phyloP scores from a whole-genome alignment of 202 grass and related monocot genomes.

The Alloteropsis angusta region DNA sequence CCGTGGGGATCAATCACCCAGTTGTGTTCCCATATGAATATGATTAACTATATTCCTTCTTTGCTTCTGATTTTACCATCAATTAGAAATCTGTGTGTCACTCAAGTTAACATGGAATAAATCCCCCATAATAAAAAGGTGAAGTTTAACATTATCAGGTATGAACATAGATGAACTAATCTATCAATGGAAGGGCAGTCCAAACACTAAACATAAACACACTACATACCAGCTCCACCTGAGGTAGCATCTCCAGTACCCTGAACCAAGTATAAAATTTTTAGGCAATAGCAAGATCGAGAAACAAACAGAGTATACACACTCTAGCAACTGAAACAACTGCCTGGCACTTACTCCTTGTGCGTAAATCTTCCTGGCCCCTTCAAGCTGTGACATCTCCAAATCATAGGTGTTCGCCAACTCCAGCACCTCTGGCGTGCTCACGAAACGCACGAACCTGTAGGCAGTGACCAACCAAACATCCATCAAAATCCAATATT shows the following conservation, averaged over 20 bases:
- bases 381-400: conserved; percentile 93
- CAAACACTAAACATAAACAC: not conserved
- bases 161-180: conserved; percentile 15
- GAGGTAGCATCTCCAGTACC: conserved; percentile 48
- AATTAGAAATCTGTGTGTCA: not conserved
- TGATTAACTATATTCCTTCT: not conserved
- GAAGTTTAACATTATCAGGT: conserved; percentile 6
- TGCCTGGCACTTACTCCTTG: conserved; percentile 44
- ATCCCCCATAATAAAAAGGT: not conserved
- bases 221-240: conserved; percentile 47
- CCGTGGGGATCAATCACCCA: not conserved
- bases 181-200: not conserved
- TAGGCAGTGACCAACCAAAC: conserved; percentile 18
- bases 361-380: conserved; percentile 86
- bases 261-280: conserved; percentile 37
- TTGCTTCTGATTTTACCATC: conserved; percentile 16
- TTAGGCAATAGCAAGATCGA: conserved; percentile 21
- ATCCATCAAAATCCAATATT: conserved; percentile 24
- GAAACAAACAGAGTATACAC: conserved; percentile 3
- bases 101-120: not conserved
- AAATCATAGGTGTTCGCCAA: conserved; percentile 65
- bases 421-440: conserved; percentile 93
- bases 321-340: not conserved
- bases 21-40: not conserved
- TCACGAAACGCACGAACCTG: conserved; percentile 95